Evolutionary conservation across 371 early-diverging fungal species (phyloP).

Genomic region (Rhizopus sp.): DNA sequence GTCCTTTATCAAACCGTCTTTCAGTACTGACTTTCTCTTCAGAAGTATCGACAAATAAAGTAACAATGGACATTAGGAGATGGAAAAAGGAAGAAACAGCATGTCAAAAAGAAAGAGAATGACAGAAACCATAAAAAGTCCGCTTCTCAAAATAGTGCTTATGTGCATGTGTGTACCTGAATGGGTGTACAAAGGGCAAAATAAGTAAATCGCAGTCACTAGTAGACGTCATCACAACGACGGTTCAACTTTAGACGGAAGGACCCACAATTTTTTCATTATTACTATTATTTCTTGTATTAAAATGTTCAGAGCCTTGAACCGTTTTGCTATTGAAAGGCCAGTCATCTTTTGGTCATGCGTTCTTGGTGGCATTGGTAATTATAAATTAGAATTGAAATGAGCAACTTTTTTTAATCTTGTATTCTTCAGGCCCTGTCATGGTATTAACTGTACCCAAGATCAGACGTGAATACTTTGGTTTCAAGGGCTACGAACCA

Average conservation of each 20-base stretch:
- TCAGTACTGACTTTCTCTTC: constrained; percentile 70
- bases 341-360: constrained; percentile 52
- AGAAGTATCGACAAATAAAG: constrained; percentile 67
- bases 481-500: constrained; percentile 44
- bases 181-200: too few relatives aligned
- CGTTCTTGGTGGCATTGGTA: constrained; percentile 47
- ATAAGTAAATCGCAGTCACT: too few relatives aligned
- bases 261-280: too few relatives aligned
- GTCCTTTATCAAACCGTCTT: constrained; percentile 78
- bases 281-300: too few relatives aligned
- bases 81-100: constrained; percentile 1
- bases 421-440: constrained; percentile 37
- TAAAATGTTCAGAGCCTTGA: constrained; percentile 34
- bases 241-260: too few relatives aligned
- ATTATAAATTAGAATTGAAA: constrained; percentile 3
- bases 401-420: not conserved
- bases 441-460: constrained; percentile 52
- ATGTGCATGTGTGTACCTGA: too few relatives aligned
- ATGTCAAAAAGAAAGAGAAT: not conserved
- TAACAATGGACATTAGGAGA: constrained; percentile 64
- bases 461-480: constrained; percentile 51
- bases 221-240: too few relatives aligned
- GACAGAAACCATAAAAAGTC: not conserved
- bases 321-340: constrained; percentile 42
- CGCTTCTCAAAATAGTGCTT: not conserved